Evolutionary conservation across 345 rosid species (phyloP).

Genomic region (Psidium friedrichsthalianum): DNA sequence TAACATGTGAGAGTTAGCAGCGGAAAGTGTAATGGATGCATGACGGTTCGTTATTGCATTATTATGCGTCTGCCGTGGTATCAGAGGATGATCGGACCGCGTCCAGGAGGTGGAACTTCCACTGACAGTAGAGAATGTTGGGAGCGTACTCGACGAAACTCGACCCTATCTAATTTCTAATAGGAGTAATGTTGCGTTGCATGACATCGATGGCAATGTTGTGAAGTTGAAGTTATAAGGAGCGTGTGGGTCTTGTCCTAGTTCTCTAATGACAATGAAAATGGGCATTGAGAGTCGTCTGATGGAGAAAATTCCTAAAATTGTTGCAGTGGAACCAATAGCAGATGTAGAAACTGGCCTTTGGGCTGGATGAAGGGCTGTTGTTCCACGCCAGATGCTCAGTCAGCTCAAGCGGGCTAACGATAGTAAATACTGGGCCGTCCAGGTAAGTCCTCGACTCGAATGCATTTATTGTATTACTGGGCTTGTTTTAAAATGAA

Average conservation of each 20-base stretch:
- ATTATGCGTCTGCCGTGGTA: too few relatives aligned
- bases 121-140: constrained; percentile 75
- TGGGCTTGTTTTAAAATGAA: too few relatives aligned
- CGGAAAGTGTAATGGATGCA: too few relatives aligned
- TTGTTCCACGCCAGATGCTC: too few relatives aligned
- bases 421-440: too few relatives aligned
- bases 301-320: constrained; percentile 93
- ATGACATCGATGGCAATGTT: constrained; percentile 93
- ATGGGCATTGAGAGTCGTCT: constrained; percentile 93
- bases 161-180: constrained; percentile 90
- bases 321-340: constrained; percentile 79
- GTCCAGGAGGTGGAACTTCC: constrained; percentile 74
- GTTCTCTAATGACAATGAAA: constrained; percentile 85
- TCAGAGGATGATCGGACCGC: too few relatives aligned
- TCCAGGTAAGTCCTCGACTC: too few relatives aligned
- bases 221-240: constrained; percentile 86
- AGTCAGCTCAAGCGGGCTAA: too few relatives aligned
- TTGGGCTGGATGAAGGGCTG: too few relatives aligned
- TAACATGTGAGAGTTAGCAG: too few relatives aligned
- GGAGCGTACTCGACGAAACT: constrained; percentile 73
- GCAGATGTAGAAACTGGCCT: constrained; percentile 93
- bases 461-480: too few relatives aligned
- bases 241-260: constrained; percentile 96
- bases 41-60: too few relatives aligned
- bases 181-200: constrained; percentile 89